These are phyloP conservation scores for Phialocephala subalpina DNA, from an alignment of 2,329 filamentous ascomycete genomes.

Conservation along the genomic window DNA sequence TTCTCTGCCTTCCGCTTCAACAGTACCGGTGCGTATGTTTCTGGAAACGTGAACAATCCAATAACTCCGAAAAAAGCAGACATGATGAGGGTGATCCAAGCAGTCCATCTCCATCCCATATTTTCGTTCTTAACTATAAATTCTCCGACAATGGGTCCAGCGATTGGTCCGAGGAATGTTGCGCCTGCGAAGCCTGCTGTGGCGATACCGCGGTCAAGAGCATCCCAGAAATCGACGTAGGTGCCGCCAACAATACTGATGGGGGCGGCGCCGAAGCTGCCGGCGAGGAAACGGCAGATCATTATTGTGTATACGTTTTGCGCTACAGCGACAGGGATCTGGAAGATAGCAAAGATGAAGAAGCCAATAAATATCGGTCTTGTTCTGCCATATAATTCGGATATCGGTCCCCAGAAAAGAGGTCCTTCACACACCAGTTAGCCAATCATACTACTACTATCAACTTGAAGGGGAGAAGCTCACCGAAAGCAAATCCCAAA, in stretches of 20 bases:
- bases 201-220: conserved; percentile 67
- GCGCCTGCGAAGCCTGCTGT: conserved; percentile 67
- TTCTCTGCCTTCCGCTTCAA: conserved; percentile 55
- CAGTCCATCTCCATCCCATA: conserved; percentile 65
- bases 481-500: conserved; percentile 57
- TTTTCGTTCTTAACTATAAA: conserved; percentile 53
- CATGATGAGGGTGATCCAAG: conserved; percentile 62
- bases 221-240: conserved; percentile 68
- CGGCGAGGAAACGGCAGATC: conserved; percentile 60
- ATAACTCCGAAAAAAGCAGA: conserved; percentile 50
- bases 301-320: conserved; percentile 61
- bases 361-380: conserved; percentile 57
- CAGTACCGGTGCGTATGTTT: conserved; percentile 58
- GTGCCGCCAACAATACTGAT: conserved; percentile 62
- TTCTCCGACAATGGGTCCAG: conserved; percentile 47
- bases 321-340: conserved; percentile 62
- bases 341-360: conserved; percentile 57
- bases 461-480: conserved; percentile 40
- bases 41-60: conserved; percentile 54
- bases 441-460: too few species aligned
- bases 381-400: conserved; percentile 58
- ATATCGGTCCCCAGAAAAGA: conserved; percentile 51
- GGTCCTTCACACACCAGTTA: too few species aligned
- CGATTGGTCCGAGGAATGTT: conserved; percentile 46
- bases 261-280: conserved; percentile 58